phyloP scores from a whole-genome alignment of 2,329 filamentous ascomycete species.

The Penicillium sp. region DNA sequence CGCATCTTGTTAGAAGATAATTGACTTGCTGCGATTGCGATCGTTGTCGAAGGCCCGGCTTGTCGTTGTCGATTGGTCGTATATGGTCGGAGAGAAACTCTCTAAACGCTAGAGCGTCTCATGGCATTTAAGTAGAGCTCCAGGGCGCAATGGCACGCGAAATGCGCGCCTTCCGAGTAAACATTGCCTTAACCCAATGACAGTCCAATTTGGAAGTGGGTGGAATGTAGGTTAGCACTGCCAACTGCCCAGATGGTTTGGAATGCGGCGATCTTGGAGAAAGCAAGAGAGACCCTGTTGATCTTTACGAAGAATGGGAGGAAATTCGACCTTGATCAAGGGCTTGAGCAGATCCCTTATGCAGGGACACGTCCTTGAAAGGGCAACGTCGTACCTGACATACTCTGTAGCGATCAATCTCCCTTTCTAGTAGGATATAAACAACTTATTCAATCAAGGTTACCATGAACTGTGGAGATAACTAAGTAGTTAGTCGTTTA shows the following conservation, averaged over 20 bases:
- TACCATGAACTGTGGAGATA: not conserved
- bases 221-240: not conserved
- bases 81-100: constrained; percentile 1
- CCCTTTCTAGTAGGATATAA: not conserved
- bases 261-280: constrained; percentile 12
- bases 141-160: constrained; percentile 2
- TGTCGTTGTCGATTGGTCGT: constrained; percentile 6
- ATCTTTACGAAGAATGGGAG: not conserved
- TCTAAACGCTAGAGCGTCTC: not conserved
- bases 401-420: constrained; percentile 2
- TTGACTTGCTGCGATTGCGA: constrained; percentile 5
- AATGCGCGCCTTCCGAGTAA: constrained; percentile 6
- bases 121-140: constrained; percentile 19
- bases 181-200: constrained; percentile 3
- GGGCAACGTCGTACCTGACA: constrained; percentile 7
- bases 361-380: not conserved
- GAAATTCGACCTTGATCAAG: not conserved
- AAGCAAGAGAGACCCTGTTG: not conserved
- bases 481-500: not conserved
- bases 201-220: not conserved
- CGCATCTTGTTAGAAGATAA: constrained; percentile 17
- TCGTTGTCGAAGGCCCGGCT: not conserved
- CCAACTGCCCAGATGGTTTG: constrained; percentile 7
- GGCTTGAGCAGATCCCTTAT: not conserved
- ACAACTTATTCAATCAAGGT: not conserved